Base-by-base conservation (phyloP, 768 basidiomycete genomes). In the Panaeolus cyanescens region DNA sequence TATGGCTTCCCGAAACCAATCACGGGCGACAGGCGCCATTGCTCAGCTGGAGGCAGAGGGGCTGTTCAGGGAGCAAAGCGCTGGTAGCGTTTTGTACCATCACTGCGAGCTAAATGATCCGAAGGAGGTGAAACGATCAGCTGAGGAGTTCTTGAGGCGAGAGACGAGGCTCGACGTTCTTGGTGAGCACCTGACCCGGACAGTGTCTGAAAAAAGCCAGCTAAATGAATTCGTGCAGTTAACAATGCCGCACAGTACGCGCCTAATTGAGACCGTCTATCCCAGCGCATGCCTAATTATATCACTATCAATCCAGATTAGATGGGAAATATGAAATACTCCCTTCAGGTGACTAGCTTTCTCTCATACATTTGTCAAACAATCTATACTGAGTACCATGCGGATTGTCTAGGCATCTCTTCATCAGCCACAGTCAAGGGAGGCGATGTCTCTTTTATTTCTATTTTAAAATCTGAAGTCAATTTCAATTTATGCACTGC, bases 21-120 rank as follows among this genome's bases (percentile, higher is more conserved):
- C 56, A 15, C 68, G 70, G 20, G 71, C 67, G 20, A 64, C 56
- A 22, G 67, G 58, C 7, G 74, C 72, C 4, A 66, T 74, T 12
- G 63, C 61, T 8, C 58, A 65, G 33, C 63, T 75, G 1, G 58
- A 69, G 42, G 28, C 63, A 9, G 70, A 72, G 42, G 68, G 67
- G 2, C 30, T 71, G 25, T 50, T 50, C 15, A 28, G 30, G 7
- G 36, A 39, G 33, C 19, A 37, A 9, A 37, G 56, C 3, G 32
- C 19, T 31, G 56, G 56, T 17, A 40, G 31, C 28, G 37, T 58
- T 19, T 15, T 32, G 5, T 58, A 36, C 25, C 32, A 40, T 15
- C 34, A 40, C 9, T 58, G 37, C 28, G 36, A 58, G 7, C 19
- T 58, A 28, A 42, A 15, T 42, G 36, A 58, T 42, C 56, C 56